Conservation (phyloP, 805 yeast species). For the Wickerhamomyces subpelliculosus region DNA sequence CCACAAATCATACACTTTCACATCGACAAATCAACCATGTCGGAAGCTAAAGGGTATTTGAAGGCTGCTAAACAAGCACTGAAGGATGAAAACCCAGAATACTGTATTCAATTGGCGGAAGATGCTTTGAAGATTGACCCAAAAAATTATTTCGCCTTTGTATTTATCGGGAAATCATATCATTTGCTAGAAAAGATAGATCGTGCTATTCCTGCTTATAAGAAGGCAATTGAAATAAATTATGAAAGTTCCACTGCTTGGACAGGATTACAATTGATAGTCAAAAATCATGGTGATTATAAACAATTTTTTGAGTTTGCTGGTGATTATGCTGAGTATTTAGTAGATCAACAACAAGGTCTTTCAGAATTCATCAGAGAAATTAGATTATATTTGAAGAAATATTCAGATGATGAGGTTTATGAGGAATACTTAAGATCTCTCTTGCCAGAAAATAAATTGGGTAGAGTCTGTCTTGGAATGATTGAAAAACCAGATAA, state of each 20-base stretch:
- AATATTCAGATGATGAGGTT: constrained; percentile 23
- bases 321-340: constrained; percentile 35
- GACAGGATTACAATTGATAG: constrained; percentile 66
- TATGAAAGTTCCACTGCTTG: constrained; percentile 58
- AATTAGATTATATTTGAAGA: constrained; percentile 37
- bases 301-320: constrained; percentile 40
- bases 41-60: constrained; percentile 25
- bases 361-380: constrained; percentile 43
- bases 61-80: constrained; percentile 48
- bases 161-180: constrained; percentile 67
- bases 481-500: constrained; percentile 40
- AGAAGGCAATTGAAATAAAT: constrained; percentile 42
- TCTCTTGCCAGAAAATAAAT: constrained; percentile 48
- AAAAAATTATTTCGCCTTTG: constrained; percentile 55
- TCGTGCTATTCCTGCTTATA: constrained; percentile 38
- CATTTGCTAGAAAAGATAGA: constrained; percentile 34
- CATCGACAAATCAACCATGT: not conserved
- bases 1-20: too few relatives aligned
- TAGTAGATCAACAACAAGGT: constrained; percentile 36
- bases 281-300: constrained; percentile 30
- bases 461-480: constrained; percentile 46
- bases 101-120: constrained; percentile 49
- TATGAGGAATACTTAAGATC: constrained; percentile 41
- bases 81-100: constrained; percentile 50
- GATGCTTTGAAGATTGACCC: constrained; percentile 52